phyloP scores from a whole-genome alignment of 768 basidiomycete genomes.

The Leccinum disarticulatum region DNA sequence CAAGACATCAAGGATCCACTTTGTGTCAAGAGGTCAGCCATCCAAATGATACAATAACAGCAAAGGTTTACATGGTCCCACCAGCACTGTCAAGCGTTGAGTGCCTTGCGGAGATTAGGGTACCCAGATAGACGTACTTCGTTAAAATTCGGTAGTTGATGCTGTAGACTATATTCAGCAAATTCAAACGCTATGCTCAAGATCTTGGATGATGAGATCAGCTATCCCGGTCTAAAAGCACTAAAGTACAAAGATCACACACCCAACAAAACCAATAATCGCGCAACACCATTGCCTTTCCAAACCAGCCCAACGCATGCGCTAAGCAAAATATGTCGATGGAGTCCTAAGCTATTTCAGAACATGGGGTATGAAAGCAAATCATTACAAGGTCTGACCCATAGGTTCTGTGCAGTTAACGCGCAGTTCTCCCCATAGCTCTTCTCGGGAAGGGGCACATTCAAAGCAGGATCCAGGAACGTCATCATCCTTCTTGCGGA shows the following conservation, averaged over 20 bases:
- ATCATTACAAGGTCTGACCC: conserved; percentile 46
- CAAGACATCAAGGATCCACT: conserved; percentile 88
- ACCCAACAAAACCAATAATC: conserved; percentile 97
- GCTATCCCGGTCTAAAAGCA: conserved; percentile 5
- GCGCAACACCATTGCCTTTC: conserved; percentile 85
- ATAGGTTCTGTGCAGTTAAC: conserved; percentile 59
- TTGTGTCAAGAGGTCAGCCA: conserved; percentile 17
- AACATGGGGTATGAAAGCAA: background rate
- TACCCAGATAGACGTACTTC: conserved; percentile 53
- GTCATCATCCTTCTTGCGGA: conserved; percentile 80
- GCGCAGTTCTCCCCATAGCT: conserved; percentile 82
- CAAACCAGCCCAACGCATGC: conserved; percentile 86
- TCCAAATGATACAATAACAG: background rate
- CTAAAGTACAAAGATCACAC: conserved; percentile 17
- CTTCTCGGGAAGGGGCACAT: conserved; percentile 76
- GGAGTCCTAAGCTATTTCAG: conserved; percentile 52
- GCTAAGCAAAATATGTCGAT: conserved; percentile 87
- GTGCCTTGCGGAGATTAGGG: conserved; percentile 21
- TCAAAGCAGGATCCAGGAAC: conserved; percentile 69
- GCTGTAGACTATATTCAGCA: conserved; percentile 85
- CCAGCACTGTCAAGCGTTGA: conserved; percentile 62
- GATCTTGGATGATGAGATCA: conserved; percentile 49
- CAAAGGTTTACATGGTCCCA: conserved; percentile 78
- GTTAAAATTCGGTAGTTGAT: conserved; percentile 85
- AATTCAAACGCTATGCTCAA: conserved; percentile 85